Evolutionary conservation across 768 basidiomycete species (phyloP).

Genomic region (Pleurotus cornucopiae): DNA sequence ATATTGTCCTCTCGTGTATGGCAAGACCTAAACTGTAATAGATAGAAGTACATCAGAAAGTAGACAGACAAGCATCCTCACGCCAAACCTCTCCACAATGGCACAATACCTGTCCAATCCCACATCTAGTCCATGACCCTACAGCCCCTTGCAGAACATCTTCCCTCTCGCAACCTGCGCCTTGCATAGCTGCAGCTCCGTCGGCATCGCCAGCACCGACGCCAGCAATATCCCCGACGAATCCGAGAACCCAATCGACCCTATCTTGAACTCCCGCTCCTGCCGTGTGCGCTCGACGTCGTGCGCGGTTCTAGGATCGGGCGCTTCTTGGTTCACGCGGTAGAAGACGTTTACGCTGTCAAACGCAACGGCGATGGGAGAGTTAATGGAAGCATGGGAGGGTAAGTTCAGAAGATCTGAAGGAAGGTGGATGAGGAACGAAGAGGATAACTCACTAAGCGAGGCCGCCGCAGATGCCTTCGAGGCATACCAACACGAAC

Average conservation of each 20-base stretch:
- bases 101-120: not conserved
- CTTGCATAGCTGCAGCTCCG: conserved; percentile 72
- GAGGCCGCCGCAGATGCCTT: conserved; percentile 90
- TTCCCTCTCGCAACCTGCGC: conserved; percentile 70
- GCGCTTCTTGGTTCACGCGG: conserved; percentile 71
- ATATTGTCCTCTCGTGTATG: too few species aligned
- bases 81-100: too few species aligned
- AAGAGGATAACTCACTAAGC: conserved; percentile 64
- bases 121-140: not conserved
- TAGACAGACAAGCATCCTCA: too few species aligned
- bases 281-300: conserved; percentile 62
- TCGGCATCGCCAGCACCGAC: conserved; percentile 64
- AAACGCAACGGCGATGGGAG: not conserved
- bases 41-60: too few species aligned
- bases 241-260: conserved; percentile 84
- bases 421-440: too few species aligned
- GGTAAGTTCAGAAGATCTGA: not conserved
- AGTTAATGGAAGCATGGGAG: not conserved
- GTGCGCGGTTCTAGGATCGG: conserved; percentile 38
- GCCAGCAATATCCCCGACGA: conserved; percentile 69
- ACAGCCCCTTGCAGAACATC: conserved; percentile 64
- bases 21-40: too few species aligned
- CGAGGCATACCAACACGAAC: conserved; percentile 75
- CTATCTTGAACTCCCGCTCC: conserved; percentile 86
- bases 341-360: conserved; percentile 85